Evolutionary conservation across 1,284 basidiomycete genomes (phyloP), one percentile per base, ranked within the genome.

Genomic region (Violaceomyces palustris): DNA sequence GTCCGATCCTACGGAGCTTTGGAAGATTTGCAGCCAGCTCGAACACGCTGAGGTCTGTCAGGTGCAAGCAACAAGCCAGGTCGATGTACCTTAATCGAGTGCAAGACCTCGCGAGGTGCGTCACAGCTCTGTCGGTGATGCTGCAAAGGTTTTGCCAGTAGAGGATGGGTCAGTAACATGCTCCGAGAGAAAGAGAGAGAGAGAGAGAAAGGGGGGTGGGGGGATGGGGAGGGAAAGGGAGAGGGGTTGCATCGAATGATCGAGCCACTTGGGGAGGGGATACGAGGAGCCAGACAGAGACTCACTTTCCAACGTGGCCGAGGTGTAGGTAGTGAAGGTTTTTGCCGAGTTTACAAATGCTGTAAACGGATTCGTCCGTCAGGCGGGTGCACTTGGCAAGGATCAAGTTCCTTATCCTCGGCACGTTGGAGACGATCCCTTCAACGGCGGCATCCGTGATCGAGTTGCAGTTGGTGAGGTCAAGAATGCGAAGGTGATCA

Each of bases 21-120:
- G 88, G 87, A 44, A 98, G 78, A 50, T 78, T 76, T 37, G 81
- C 79, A 1, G 91, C 84, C 19, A 99, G 79, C 72, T 97, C 93
- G 61, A 88, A 85, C 3, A 98, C 88, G 36, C 88, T 89, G 79
- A 88, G 82, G 72, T 99, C 94, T 12, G 93, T 96, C 31, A 99
- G 77, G 31, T 83, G 79, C 2, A 82, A 78, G 64, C 93, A 99
- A 91, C 92, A 93, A 4, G 94, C 94, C 56, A 99, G 83, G 74
- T 99, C 94, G 50, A 99, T 84, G 73, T 98, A 99, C 60, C 94
- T 80, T 45, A 99, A 74, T n/a, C 94, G 80, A 0, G 88, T 92
- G 74, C 94, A 99, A 18, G 82, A 81, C 30, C 88, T 79, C 3
- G 90, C 91, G 14, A 99, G 78, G 8, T 81, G 81, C 40, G 83